Evolutionary conservation across 2,329 filamentous ascomycete genomes (phyloP), one percentile per base, ranked within the genome.

Genomic region (Aspergillus caelatus): DNA sequence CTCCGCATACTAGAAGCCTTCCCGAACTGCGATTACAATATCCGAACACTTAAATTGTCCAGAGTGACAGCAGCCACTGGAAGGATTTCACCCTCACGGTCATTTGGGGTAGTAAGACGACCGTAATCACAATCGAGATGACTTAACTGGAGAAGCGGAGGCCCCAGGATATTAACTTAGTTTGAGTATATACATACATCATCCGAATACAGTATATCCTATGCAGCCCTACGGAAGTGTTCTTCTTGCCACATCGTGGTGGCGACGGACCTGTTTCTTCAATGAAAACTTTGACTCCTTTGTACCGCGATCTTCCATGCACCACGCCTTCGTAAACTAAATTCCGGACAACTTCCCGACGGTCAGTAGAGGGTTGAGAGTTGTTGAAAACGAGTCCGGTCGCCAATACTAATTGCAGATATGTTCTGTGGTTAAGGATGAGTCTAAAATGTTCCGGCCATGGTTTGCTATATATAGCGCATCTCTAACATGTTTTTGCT

Each of bases 21-120:
- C 52, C 52, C 52, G 52, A 52, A 34, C 48, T 32, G 12, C 19
- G 52, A 55, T 60, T 50, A 53, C 48, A 41, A 46, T 50, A 28
- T 39, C 43, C 23, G 6, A 58, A 34, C n/a, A 4, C 23, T 39
- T 23, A 23, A 21, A 4, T 2, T 46, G 19, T 19, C 19, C 41
- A 46, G 4, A 4, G 9, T 23, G n/a, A 23, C 43, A 46, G 39
- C 39, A 41, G 39, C 39, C 39, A 41, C 39, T 8, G 7, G 16
- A 19, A 41, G 39, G 39, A 41, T n/a, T 41, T 41, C 16, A n/a
- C 39, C 39, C 16, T 41, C 19, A 9, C 39, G 1, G 19, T 41
- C 7, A 19, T 41, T n/a, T 46, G 3, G 43, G n/a, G 10, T 46
- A 19, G 39, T 41, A 21, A 21, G 43, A 16, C n/a, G 9, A 14